These are phyloP conservation scores for Aspergillus sp. DNA, from an alignment of 2,329 filamentous ascomycete genomes.

Conservation along the genomic window DNA sequence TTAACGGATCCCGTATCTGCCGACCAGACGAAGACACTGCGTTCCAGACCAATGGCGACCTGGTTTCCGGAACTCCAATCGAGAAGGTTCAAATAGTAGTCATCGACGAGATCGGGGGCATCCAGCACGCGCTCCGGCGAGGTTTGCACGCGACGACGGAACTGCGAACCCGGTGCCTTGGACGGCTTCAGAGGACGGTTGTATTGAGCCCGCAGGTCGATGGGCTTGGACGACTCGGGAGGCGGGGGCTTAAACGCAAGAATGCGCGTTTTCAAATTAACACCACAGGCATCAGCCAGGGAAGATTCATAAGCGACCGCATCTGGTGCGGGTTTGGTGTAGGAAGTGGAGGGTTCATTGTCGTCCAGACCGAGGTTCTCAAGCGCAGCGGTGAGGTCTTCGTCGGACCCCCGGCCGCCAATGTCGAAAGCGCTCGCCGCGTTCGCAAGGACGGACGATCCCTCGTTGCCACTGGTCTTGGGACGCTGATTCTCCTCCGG, in stretches of 20 bases:
- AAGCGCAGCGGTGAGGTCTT: constrained; percentile 76
- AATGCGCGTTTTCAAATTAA: constrained; percentile 90
- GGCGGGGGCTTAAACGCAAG: constrained; percentile 97
- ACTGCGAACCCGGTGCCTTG: constrained; percentile 73
- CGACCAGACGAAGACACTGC: constrained; percentile 97
- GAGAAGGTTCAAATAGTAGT: constrained; percentile 98
- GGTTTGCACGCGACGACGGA: constrained; percentile 86
- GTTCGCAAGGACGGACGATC: constrained; percentile 72
- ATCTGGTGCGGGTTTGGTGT: constrained; percentile 80
- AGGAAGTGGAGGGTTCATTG: constrained; percentile 63
- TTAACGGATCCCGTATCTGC: constrained; percentile 88
- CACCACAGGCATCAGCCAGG: constrained; percentile 84
- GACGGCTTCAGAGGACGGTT: constrained; percentile 88
- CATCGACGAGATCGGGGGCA: constrained; percentile 91
- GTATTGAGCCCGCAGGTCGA: constrained; percentile 96
- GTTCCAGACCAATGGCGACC: constrained; percentile 94
- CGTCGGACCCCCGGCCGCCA: constrained; percentile 60
- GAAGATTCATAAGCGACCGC: constrained; percentile 90
- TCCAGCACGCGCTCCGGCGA: constrained; percentile 95
- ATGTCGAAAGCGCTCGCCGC: constrained; percentile 68
- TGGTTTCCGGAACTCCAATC: constrained; percentile 99
- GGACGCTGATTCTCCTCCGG: constrained; percentile 74
- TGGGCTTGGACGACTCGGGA: constrained; percentile 97
- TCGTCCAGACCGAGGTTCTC: constrained; percentile 78
- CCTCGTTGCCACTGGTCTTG: constrained; percentile 68